Evolutionary conservation across 257 asterid species (phyloP).

Genomic region (Capsicum baccatum): DNA sequence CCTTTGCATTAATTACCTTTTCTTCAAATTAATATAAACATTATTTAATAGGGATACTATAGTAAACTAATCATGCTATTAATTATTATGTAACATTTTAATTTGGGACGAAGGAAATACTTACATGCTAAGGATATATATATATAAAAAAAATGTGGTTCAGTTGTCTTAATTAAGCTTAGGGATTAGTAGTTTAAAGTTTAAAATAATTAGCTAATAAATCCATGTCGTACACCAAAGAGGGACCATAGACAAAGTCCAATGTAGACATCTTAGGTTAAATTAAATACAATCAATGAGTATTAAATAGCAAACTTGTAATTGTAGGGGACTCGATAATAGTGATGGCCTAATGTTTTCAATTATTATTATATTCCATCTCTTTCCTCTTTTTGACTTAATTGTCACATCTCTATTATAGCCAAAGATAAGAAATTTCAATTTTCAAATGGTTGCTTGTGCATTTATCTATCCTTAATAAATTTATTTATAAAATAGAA

Average conservation of each 20-base stretch:
- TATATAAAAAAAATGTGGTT: background rate
- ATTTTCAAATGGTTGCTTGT: background rate
- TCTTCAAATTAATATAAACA: too few species aligned
- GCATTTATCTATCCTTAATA: background rate
- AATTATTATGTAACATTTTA: too few species aligned
- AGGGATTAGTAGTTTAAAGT: background rate
- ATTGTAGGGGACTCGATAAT: background rate
- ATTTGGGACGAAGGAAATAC: too few species aligned
- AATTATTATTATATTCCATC: background rate
- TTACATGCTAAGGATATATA: background rate
- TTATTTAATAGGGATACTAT: too few species aligned
- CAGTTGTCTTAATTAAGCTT: background rate
- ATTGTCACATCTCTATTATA: background rate
- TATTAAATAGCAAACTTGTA: background rate
- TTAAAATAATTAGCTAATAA: background rate
- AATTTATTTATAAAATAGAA: background rate
- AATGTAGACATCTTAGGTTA: background rate
- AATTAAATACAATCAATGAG: conserved; percentile 5
- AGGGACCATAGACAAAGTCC: conserved; percentile 14
- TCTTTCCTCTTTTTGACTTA: conserved; percentile 11
- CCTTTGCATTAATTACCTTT: too few species aligned
- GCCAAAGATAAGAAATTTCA: background rate
- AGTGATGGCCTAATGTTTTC: background rate
- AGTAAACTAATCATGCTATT: too few species aligned
- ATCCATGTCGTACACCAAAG: conserved; percentile 15